phyloP scores from a whole-genome alignment of 495 filamentous ascomycete species.

The Neurospora sp. region DNA sequence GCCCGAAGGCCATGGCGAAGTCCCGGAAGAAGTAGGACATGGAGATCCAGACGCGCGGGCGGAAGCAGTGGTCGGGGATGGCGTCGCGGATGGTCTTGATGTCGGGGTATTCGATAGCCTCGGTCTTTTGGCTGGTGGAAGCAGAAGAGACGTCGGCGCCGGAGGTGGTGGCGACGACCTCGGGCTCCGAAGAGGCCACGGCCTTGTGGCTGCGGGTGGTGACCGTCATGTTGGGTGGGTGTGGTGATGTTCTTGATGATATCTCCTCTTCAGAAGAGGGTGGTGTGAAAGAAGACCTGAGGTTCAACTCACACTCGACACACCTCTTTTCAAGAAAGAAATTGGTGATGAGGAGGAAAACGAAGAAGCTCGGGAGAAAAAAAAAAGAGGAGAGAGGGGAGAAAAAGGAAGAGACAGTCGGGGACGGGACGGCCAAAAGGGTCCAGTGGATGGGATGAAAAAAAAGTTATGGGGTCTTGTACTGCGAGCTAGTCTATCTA shows the following conservation, averaged over 20 bases:
- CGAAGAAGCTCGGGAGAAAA: background rate
- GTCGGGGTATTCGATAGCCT: constrained; percentile 53
- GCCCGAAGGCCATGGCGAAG: constrained; percentile 44
- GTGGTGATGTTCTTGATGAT: background rate
- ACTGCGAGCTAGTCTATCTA: background rate
- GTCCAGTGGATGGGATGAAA: background rate
- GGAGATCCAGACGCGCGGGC: constrained; percentile 52
- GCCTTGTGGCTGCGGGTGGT: background rate
- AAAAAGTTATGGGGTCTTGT: background rate
- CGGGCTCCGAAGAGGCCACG: background rate
- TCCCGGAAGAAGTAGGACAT: constrained; percentile 63
- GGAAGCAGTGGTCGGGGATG: constrained; percentile 72
- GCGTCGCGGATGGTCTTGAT: constrained; percentile 72
- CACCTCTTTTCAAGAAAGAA: background rate
- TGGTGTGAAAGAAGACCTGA: background rate
- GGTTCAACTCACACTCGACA: background rate
- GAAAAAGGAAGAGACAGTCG: background rate
- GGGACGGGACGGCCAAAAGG: background rate
- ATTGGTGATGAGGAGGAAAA: background rate
- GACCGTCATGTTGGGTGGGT: background rate
- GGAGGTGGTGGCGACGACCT: background rate
- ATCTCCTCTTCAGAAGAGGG: background rate
- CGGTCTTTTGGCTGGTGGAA: constrained; percentile 33
- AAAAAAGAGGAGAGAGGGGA: background rate
- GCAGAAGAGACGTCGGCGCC: background rate